A percentile compares a stretch with the other conserved stretches of the same genome.
Conservation (phyloP, 306 rosid genomes). For the Comarum palustre region DNA sequence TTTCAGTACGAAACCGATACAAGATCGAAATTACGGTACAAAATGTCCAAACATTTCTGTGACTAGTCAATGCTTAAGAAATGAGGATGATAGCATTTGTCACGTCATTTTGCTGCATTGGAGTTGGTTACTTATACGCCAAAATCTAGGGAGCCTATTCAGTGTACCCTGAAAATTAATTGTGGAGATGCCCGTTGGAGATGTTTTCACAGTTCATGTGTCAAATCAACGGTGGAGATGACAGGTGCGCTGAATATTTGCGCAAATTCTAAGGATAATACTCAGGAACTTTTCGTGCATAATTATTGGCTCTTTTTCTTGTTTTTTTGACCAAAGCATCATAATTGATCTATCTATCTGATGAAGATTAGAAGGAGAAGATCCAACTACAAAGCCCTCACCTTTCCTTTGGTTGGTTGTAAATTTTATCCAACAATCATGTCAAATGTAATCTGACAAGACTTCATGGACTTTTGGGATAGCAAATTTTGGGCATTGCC, state of each 20-base stretch:
- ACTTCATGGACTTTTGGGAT: background rate
- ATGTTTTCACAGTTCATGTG: too few relatives aligned
- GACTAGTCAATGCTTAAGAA: background rate
- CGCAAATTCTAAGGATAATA: background rate
- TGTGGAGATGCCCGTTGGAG: too few relatives aligned
- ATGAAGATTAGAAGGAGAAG: background rate
- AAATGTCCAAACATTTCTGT: too few relatives aligned
- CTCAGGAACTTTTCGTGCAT: background rate
- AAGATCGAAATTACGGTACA: too few relatives aligned
- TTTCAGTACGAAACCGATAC: too few relatives aligned
- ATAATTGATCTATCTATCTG: background rate
- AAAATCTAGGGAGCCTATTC: background rate
- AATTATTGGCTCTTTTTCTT: background rate
- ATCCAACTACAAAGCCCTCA: background rate
- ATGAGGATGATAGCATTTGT: background rate
- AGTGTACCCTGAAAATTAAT: too few relatives aligned
- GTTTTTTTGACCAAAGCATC: slow-evolving; percentile 1
- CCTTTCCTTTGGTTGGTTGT: background rate
- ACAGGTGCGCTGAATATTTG: too few relatives aligned
- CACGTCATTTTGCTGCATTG: background rate
- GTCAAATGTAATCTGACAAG: background rate
- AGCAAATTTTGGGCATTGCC: background rate
- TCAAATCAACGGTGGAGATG: too few relatives aligned
- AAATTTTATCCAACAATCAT: background rate
- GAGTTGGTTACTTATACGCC: slow-evolving; percentile 3